Base-by-base conservation (phyloP, 2,329 filamentous ascomycete genomes). In the Fusarium subtropicale region DNA sequence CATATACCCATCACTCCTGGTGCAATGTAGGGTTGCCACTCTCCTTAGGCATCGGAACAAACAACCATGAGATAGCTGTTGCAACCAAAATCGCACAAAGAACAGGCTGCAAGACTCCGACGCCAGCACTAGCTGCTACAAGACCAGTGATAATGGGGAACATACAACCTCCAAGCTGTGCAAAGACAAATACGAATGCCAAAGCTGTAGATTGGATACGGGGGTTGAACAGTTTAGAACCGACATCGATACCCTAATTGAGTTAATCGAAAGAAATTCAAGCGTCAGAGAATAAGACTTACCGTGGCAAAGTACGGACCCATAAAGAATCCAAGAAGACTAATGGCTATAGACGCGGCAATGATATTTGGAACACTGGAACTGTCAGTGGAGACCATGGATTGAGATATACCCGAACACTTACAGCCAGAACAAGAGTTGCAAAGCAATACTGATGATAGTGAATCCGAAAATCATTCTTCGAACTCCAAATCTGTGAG, bases 381-480 rank as follows among this genome's bases (percentile, higher is more conserved):
- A 2, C 3, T 6, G 41, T 75, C 15, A 75, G 63, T 24, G 7
- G 9, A 3, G 1, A 7, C 18, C 10, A 16, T 3, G 1, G 42
- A 13, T n/a, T 16, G 12, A 0, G 7, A 7, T 1, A 24, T 5
- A 6, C 2, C 6, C 7, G 1, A 13, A 30, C 4, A 77, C 79
- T 69, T 55, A 86, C 75, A 88, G 78, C 88, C 88, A 90, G 52
- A 90, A 90, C 0, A 89, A 77, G 10, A 90, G 71, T 66, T 90
- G 87, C 2, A 90, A 73, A 0, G 74, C 85, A 1, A 90, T 78
- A 55, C 84, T 84, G 0, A 88, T 60, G 3, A 83, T 71, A 30
- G 82, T 81, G 52, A 88, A 91, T 0, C 85, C 42, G 2, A 88
- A 78, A 1, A 89, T 75, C 86, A 90, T 89, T 6, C 81, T 79